These are phyloP conservation scores for Chlamydomonas incerta DNA, from an alignment of 139 green algal species.

Conservation along the genomic window DNA sequence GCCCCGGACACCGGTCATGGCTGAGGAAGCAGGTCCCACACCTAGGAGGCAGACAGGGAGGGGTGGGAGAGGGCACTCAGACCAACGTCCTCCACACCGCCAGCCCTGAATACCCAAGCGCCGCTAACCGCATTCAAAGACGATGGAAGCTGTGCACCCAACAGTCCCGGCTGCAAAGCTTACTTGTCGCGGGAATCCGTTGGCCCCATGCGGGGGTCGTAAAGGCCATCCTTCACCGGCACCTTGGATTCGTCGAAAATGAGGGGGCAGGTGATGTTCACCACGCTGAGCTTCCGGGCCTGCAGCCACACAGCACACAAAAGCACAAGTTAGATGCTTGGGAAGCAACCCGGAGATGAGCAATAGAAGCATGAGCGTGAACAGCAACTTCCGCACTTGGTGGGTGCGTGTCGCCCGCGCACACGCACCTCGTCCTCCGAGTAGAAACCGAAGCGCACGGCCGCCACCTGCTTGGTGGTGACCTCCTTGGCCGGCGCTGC, in stretches of 20 bases:
- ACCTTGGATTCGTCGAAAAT: conserved; percentile 89
- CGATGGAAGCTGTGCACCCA: no score
- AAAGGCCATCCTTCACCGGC: conserved; percentile 86
- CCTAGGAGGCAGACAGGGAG: conserved; percentile 52
- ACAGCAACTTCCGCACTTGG: no score
- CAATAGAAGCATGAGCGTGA: no score
- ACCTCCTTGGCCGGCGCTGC: conserved; percentile 72
- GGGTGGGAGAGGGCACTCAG: no score
- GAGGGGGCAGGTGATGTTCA: conserved; percentile 84
- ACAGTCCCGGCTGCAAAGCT: neutral
- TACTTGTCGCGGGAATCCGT: conserved; percentile 76
- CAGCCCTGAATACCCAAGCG: no score
- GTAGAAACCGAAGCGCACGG: conserved; percentile 92
- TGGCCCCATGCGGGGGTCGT: conserved; percentile 92
- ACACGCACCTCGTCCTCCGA: conserved; percentile 87
- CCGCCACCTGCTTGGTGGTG: conserved; percentile 79
- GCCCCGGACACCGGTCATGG: conserved; percentile 86
- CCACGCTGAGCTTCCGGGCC: conserved; percentile 88
- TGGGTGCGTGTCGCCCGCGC: neutral
- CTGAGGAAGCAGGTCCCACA: conserved; percentile 91
- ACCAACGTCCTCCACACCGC: no score
- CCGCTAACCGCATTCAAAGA: no score
- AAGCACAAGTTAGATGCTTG: no score
- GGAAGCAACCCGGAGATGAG: no score
- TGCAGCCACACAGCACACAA: conserved; percentile 53